phyloP scores from a whole-genome alignment of 768 basidiomycete genomes.

The Kwoniella sp. region DNA sequence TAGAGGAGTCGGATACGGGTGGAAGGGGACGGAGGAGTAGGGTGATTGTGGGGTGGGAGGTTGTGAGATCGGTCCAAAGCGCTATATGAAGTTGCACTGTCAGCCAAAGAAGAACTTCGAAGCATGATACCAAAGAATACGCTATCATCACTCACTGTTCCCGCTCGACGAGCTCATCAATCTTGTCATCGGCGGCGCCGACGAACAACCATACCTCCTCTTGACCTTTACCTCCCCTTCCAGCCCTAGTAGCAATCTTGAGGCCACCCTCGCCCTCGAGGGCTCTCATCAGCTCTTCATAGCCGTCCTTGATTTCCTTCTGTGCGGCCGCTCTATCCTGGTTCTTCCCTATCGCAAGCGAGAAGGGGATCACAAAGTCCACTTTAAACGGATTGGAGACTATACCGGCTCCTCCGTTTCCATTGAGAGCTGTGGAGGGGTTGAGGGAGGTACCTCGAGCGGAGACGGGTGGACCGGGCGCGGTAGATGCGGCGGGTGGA shows the following conservation, averaged over 20 bases:
- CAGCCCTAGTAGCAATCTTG: slow-evolving; percentile 39
- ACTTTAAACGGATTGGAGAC: slow-evolving; percentile 46
- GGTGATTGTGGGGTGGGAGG: slow-evolving; percentile 62
- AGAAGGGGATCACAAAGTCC: slow-evolving; percentile 50
- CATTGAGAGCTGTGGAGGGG: not conserved
- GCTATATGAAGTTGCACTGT: slow-evolving; percentile 78
- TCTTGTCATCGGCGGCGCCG: slow-evolving; percentile 65
- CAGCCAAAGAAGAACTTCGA: not conserved
- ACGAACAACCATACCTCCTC: slow-evolving; percentile 66
- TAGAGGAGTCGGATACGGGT: slow-evolving; percentile 49
- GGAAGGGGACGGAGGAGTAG: slow-evolving; percentile 64
- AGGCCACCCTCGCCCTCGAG: slow-evolving; percentile 49
- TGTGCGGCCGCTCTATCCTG: slow-evolving; percentile 32
- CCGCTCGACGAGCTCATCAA: slow-evolving; percentile 68
- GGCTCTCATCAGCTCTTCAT: slow-evolving; percentile 40
- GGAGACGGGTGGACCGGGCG: slow-evolving; percentile 45
- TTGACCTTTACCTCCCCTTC: slow-evolving; percentile 34
- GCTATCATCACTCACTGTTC: slow-evolving; percentile 66
- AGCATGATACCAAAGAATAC: not conserved
- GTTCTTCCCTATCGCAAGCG: slow-evolving; percentile 23
- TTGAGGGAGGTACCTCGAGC: slow-evolving; percentile 23
- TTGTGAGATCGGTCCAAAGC: slow-evolving; percentile 58
- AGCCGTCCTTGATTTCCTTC: slow-evolving; percentile 43
- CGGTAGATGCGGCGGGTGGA: slow-evolving; percentile 21
- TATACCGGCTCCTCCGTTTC: slow-evolving; percentile 9